These are phyloP conservation scores for Ramularia endophylla DNA, from an alignment of 2,329 filamentous ascomycete genomes.

Conservation along the genomic window DNA sequence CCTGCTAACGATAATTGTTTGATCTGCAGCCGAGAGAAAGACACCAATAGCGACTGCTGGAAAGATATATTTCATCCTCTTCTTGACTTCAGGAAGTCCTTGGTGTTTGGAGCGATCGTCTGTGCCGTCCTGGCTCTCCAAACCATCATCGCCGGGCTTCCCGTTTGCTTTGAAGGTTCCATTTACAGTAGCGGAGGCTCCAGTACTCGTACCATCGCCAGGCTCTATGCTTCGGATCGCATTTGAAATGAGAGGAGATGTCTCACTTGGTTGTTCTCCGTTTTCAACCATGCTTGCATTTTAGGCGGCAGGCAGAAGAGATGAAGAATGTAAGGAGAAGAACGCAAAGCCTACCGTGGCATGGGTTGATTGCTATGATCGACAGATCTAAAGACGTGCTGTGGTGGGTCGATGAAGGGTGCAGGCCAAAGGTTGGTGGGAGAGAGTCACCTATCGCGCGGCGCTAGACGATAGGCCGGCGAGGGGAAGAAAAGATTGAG, in stretches of 20 bases:
- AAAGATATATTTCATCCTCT: constrained; percentile 52
- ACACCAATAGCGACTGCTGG: constrained; percentile 59
- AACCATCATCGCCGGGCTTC: neutral
- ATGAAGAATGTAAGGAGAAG: constrained; percentile 12
- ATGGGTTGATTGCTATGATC: no score
- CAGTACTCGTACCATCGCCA: constrained; percentile 12
- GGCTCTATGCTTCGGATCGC: constrained; percentile 21
- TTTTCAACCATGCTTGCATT: neutral
- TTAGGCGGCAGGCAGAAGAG: neutral
- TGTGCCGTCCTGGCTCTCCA: constrained; percentile 9
- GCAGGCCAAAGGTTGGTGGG: neutral
- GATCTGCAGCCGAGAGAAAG: constrained; percentile 67
- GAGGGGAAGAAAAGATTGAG: neutral
- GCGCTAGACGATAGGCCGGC: neutral
- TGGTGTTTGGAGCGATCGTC: constrained; percentile 35
- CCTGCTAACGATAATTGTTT: constrained; percentile 60
- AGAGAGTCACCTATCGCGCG: neutral
- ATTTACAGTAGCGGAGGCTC: constrained; percentile 9
- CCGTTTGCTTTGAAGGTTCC: constrained; percentile 1
- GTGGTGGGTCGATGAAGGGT: neutral
- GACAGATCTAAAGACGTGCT: neutral
- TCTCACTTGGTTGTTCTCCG: no score
- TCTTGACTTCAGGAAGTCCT: constrained; percentile 45
- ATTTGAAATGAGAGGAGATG: no score
- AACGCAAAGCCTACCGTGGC: no score